Evolutionary conservation across 2,329 filamentous ascomycete genomes (phyloP).

Genomic region (Cercospora sp.): DNA sequence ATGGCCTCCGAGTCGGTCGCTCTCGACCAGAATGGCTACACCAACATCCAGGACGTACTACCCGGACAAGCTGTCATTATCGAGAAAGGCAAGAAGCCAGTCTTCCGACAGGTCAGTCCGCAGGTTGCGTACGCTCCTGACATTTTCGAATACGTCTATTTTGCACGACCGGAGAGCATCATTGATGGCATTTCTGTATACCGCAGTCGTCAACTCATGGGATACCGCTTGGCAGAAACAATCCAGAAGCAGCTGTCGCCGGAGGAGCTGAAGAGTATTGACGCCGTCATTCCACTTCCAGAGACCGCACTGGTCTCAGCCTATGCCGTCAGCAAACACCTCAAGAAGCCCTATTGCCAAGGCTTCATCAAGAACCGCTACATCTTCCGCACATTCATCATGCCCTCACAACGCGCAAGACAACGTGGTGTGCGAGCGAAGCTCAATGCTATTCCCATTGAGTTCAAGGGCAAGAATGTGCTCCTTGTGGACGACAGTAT

Average conservation of each 20-base stretch:
- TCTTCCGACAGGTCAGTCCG: conserved; percentile 72
- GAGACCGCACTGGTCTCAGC: conserved; percentile 83
- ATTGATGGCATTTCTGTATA: conserved; percentile 90
- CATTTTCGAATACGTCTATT: conserved; percentile 87
- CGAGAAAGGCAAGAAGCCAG: conserved; percentile 70
- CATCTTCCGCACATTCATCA: conserved; percentile 84
- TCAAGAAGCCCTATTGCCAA: conserved; percentile 75
- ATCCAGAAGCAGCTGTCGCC: conserved; percentile 68
- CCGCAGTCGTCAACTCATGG: conserved; percentile 83
- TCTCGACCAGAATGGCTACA: conserved; percentile 77
- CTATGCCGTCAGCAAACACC: conserved; percentile 69
- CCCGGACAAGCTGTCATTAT: conserved; percentile 87
- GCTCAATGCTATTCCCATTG: conserved; percentile 79
- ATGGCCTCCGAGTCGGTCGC: conserved; percentile 88
- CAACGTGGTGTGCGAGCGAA: conserved; percentile 88
- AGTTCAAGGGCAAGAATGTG: conserved; percentile 79
- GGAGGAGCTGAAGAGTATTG: conserved; percentile 72
- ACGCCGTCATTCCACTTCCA: conserved; percentile 80
- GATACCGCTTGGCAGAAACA: conserved; percentile 72
- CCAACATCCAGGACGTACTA: conserved; percentile 71
- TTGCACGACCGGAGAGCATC: conserved; percentile 75
- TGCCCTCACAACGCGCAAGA: conserved; percentile 76
- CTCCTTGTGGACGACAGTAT: conserved; percentile 87
- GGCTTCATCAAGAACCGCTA: conserved; percentile 90
- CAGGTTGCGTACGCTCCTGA: conserved; percentile 75